phyloP scores from a whole-genome alignment of 805 yeast species.

The Kregervanrija fluxuum region DNA sequence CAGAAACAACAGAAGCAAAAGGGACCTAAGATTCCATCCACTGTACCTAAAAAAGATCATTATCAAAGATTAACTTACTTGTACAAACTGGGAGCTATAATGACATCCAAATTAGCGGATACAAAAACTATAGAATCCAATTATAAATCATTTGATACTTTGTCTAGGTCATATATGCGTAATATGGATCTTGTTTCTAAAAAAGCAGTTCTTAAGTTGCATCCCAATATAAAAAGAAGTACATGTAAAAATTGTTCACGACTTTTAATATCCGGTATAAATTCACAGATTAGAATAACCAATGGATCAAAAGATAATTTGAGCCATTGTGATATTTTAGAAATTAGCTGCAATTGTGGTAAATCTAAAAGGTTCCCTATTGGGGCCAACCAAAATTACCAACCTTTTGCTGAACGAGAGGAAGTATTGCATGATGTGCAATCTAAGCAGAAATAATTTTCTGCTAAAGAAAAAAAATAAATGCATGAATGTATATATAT shows the following conservation, averaged over 20 bases:
- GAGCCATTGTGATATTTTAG: conserved; percentile 39
- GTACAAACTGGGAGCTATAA: conserved; percentile 44
- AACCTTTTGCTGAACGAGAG: conserved; percentile 37
- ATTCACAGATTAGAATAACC: conserved; percentile 31
- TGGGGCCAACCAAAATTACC: conserved; percentile 46
- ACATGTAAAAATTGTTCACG: conserved; percentile 63
- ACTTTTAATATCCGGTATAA: conserved; percentile 41
- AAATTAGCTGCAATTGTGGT: conserved; percentile 49
- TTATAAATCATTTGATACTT: conserved; percentile 22
- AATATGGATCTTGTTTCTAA: conserved; percentile 57
- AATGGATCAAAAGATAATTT: conserved; percentile 32
- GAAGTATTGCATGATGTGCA: conserved; percentile 16
- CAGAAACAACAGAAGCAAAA: conserved; percentile 2
- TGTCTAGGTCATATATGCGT: conserved; percentile 51
- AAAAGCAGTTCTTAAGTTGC: conserved; percentile 56
- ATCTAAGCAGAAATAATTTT: not conserved
- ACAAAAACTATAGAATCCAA: not conserved
- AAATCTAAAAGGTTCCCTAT: conserved; percentile 49
- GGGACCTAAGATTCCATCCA: conserved; percentile 28
- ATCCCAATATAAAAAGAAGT: conserved; percentile 60
- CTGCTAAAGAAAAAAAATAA: not conserved
- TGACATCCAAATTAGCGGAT: conserved; percentile 20
- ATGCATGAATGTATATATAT: not conserved
- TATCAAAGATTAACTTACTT: conserved; percentile 52
- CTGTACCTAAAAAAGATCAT: conserved; percentile 48